A percentile compares a stretch with the other conserved stretches of the same genome.
Evolutionary conservation across 2,329 filamentous ascomycete genomes (phyloP).

Genomic region (Blastomyces percursus): DNA sequence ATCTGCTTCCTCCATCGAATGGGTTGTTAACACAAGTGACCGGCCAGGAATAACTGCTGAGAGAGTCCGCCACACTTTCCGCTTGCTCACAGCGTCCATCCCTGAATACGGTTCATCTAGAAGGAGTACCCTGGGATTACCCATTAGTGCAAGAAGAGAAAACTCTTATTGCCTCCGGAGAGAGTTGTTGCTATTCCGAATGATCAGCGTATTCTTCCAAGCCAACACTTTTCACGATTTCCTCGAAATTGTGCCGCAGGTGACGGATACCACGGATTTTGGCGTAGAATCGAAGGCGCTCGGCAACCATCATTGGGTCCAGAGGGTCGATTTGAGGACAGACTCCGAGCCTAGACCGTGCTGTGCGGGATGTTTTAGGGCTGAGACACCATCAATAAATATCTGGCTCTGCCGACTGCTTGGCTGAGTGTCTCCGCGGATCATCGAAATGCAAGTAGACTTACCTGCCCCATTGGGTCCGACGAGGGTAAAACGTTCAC

Average conservation of each 20-base stretch:
- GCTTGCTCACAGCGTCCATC: conserved; percentile 81
- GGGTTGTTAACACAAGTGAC: conserved; percentile 79
- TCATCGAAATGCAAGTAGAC: conserved; percentile 76
- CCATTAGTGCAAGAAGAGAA: conserved; percentile 80
- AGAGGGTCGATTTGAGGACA: conserved; percentile 83
- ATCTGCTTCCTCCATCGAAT: conserved; percentile 92
- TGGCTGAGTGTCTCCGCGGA: conserved; percentile 77
- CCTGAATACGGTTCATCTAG: conserved; percentile 84
- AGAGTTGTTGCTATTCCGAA: conserved; percentile 71
- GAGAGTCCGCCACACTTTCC: conserved; percentile 86
- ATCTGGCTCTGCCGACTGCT: conserved; percentile 63
- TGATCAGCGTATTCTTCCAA: conserved; percentile 56
- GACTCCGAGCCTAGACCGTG: conserved; percentile 71
- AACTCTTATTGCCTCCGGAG: conserved; percentile 86
- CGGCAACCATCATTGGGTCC: conserved; percentile 78
- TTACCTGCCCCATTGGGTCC: conserved; percentile 90
- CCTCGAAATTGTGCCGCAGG: conserved; percentile 63
- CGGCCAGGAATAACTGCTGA: conserved; percentile 61
- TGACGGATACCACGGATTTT: conserved; percentile 67
- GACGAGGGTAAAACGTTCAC: conserved; percentile 78
- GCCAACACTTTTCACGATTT: conserved; percentile 71
- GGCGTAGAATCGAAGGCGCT: conserved; percentile 83
- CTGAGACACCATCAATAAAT: conserved; percentile 65
- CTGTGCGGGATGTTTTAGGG: conserved; percentile 60
- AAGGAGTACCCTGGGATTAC: conserved; percentile 75